phyloP scores from a whole-genome alignment of 2,329 filamentous ascomycete species.

The Pyricularia grisea region DNA sequence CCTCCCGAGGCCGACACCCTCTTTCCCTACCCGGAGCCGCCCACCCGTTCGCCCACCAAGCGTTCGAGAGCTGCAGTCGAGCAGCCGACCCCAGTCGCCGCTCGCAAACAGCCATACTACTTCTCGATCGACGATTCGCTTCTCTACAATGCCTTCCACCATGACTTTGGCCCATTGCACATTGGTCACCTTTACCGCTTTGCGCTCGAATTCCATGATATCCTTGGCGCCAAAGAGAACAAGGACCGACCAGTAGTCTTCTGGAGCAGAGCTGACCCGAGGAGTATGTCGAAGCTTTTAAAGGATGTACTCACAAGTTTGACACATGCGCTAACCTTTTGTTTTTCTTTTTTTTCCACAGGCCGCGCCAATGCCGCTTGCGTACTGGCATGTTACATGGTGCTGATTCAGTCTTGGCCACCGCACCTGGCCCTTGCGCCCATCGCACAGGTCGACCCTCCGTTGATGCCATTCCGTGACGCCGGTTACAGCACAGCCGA shows the following conservation, averaged over 20 bases:
- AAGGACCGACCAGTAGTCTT: conserved; percentile 87
- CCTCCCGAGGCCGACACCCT: conserved; percentile 71
- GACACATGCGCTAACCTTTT: not conserved
- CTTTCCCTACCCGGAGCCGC: conserved; percentile 67
- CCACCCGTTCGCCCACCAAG: conserved; percentile 62
- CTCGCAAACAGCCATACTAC: conserved; percentile 70
- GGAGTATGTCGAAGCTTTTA: conserved; percentile 51
- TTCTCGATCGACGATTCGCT: conserved; percentile 91
- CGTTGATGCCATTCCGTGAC: conserved; percentile 97
- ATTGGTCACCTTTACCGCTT: conserved; percentile 96
- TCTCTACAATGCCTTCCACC: conserved; percentile 96
- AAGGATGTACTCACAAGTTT: not conserved
- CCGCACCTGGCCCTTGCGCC: conserved; percentile 91
- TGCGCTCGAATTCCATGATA: conserved; percentile 90
- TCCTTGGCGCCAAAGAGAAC: conserved; percentile 84
- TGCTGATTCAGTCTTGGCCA: conserved; percentile 94
- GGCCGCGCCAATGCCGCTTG: conserved; percentile 90
- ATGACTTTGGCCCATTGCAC: conserved; percentile 95
- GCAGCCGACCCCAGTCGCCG: conserved; percentile 31
- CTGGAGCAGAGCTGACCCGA: conserved; percentile 86
- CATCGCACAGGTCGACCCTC: conserved; percentile 92
- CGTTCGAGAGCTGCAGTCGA: conserved; percentile 57
- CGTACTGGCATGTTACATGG: conserved; percentile 96
- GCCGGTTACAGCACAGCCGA: conserved; percentile 98
- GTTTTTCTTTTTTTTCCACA: conserved; percentile 20